phyloP scores from a whole-genome alignment of 768 basidiomycete species.

The Boletus sp. region DNA sequence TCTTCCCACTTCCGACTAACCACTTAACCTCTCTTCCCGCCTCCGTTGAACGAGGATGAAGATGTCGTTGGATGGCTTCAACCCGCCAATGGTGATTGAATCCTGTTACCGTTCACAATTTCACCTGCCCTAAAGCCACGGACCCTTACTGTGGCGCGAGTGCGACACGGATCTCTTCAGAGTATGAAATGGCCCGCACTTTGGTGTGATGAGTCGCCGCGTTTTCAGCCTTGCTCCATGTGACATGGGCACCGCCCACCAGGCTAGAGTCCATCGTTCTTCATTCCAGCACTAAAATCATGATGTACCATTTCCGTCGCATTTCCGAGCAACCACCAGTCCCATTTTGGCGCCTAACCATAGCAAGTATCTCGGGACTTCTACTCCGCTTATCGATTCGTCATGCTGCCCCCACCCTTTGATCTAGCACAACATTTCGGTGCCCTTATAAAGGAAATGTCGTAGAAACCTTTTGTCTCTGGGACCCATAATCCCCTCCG shows the following conservation, averaged over 20 bases:
- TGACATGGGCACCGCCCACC: constrained; percentile 4
- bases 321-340: constrained; percentile 21
- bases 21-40: constrained; percentile 63
- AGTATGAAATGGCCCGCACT: constrained; percentile 9
- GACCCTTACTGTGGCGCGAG: constrained; percentile 28
- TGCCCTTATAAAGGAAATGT: constrained; percentile 32
- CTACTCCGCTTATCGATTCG: constrained; percentile 31
- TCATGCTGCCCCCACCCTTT: constrained; percentile 15
- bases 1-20: constrained; percentile 74
- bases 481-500: constrained; percentile 34
- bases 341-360: constrained; percentile 16
- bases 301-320: constrained; percentile 21
- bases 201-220: constrained; percentile 4
- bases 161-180: constrained; percentile 7
- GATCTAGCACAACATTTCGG: constrained; percentile 21
- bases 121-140: constrained; percentile 34
- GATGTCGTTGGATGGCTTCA: constrained; percentile 34
- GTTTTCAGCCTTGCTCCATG: constrained; percentile 10
- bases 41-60: constrained; percentile 59
- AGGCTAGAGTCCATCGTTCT: constrained; percentile 8
- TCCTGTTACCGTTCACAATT: constrained; percentile 11
- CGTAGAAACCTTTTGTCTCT: constrained; percentile 15
- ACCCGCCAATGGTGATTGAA: constrained; percentile 17
- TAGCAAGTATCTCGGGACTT: constrained; percentile 23
- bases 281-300: constrained; percentile 21